Conservation (phyloP, 2,329 filamentous ascomycete genomes). For the Penicillium sp. region DNA sequence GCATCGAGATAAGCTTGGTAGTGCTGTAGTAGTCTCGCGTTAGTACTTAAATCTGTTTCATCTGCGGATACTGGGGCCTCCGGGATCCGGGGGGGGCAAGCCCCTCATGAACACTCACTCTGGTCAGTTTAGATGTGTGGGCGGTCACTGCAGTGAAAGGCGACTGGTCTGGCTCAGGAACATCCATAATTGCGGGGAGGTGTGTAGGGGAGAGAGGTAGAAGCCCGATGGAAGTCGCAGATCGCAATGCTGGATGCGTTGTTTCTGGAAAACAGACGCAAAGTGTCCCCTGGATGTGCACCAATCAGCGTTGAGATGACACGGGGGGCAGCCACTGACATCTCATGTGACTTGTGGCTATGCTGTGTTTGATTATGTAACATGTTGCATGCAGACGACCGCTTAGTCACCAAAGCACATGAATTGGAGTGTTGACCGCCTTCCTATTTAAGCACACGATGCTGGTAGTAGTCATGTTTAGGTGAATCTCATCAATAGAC, state of each 20-base stretch:
- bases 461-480: background rate
- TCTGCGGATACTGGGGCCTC: background rate
- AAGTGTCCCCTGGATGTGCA: slow-evolving; percentile 34
- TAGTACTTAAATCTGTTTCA: background rate
- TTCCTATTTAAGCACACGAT: background rate
- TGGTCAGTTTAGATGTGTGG: slow-evolving; percentile 63
- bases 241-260: slow-evolving; percentile 22
- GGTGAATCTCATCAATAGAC: background rate
- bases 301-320: slow-evolving; percentile 17
- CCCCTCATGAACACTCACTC: slow-evolving; percentile 36
- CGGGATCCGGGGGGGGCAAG: slow-evolving; percentile 1
- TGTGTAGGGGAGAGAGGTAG: slow-evolving; percentile 6
- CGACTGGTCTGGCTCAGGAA: slow-evolving; percentile 81
- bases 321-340: background rate
- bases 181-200: slow-evolving; percentile 66
- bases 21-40: slow-evolving; percentile 57
- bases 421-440: background rate
- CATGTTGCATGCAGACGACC: background rate
- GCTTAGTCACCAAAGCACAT: background rate
- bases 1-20: slow-evolving; percentile 95
- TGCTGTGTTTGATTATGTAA: slow-evolving; percentile 12
- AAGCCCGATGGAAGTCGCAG: slow-evolving; percentile 17
- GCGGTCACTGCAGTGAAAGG: slow-evolving; percentile 87
- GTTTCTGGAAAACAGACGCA: slow-evolving; percentile 29
- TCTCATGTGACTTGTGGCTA: slow-evolving; percentile 1